Evolutionary conservation across 768 basidiomycete genomes (phyloP).

Genomic region (Trametes sanguinea): DNA sequence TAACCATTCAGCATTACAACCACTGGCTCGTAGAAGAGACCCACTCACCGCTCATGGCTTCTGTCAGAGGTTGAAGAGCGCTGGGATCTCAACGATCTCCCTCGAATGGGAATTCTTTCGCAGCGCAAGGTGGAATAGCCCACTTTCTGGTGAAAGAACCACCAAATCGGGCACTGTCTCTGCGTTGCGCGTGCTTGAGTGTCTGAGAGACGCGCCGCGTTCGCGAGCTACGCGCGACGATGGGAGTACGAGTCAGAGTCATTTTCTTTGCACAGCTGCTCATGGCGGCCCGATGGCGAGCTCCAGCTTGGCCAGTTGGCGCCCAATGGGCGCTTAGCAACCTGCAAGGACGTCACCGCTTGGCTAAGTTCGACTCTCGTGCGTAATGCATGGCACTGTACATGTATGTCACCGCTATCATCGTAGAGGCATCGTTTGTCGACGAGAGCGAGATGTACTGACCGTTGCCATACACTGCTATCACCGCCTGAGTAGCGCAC

Average conservation of each 20-base stretch:
- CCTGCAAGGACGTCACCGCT: too few species aligned
- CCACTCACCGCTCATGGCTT: slow-evolving; percentile 10
- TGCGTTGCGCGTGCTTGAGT: background rate
- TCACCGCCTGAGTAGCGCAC: too few species aligned
- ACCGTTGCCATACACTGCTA: too few species aligned
- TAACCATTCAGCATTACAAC: background rate
- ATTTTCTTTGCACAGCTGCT: slow-evolving; percentile 14
- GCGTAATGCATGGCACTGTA: too few species aligned
- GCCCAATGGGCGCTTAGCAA: too few species aligned
- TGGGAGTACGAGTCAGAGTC: slow-evolving; percentile 15
- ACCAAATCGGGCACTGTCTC: slow-evolving; percentile 4
- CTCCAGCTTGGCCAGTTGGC: too few species aligned
- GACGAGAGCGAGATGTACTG: too few species aligned
- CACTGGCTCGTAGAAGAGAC: background rate
- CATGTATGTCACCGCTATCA: too few species aligned
- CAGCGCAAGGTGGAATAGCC: background rate
- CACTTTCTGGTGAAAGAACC: slow-evolving; percentile 5
- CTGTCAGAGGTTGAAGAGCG: background rate
- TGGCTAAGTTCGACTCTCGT: too few species aligned
- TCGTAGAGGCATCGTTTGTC: too few species aligned
- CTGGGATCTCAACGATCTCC: background rate
- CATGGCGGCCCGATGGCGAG: background rate
- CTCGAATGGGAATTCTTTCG: background rate
- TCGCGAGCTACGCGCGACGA: background rate
- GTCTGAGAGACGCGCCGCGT: background rate